Conservation (phyloP, 495 filamentous ascomycete genomes). For the Neurospora intermedia region DNA sequence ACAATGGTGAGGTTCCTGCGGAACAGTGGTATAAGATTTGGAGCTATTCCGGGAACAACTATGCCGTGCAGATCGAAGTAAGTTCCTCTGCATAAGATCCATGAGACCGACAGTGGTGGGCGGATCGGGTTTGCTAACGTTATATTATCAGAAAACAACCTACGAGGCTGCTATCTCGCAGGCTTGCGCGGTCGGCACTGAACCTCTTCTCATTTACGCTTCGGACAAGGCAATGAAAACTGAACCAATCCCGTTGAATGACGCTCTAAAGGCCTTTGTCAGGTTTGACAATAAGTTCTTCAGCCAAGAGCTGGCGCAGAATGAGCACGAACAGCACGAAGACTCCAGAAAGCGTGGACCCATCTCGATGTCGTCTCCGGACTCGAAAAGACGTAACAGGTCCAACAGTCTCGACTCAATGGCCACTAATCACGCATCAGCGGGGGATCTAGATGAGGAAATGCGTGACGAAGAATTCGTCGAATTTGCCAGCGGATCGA, state of each 20-base stretch:
- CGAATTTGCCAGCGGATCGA: neutral
- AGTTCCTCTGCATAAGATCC: neutral
- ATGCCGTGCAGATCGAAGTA: constrained; percentile 27
- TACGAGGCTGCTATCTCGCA: constrained; percentile 24
- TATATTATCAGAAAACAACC: constrained; percentile 13
- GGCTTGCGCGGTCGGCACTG: constrained; percentile 19
- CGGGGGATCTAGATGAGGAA: constrained; percentile 18
- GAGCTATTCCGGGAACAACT: constrained; percentile 15
- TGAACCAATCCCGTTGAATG: constrained; percentile 23
- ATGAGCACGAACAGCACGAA: constrained; percentile 1
- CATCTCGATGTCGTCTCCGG: constrained; percentile 1
- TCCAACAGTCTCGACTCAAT: constrained; percentile 24
- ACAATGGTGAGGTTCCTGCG: neutral
- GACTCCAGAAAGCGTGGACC: constrained; percentile 10
- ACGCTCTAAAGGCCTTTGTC: constrained; percentile 32
- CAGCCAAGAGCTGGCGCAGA: constrained; percentile 30
- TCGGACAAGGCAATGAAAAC: constrained; percentile 28
- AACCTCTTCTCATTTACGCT: constrained; percentile 34
- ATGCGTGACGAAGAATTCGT: constrained; percentile 9
- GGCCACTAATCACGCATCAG: constrained; percentile 26
- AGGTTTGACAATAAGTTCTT: constrained; percentile 34
- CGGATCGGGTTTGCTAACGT: neutral
- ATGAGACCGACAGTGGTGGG: constrained; percentile 5
- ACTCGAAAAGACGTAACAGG: constrained; percentile 16
- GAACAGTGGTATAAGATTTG: constrained; percentile 38